Conservation (phyloP, 2,329 filamentous ascomycete species). For the Herpotrichia juniperi region DNA sequence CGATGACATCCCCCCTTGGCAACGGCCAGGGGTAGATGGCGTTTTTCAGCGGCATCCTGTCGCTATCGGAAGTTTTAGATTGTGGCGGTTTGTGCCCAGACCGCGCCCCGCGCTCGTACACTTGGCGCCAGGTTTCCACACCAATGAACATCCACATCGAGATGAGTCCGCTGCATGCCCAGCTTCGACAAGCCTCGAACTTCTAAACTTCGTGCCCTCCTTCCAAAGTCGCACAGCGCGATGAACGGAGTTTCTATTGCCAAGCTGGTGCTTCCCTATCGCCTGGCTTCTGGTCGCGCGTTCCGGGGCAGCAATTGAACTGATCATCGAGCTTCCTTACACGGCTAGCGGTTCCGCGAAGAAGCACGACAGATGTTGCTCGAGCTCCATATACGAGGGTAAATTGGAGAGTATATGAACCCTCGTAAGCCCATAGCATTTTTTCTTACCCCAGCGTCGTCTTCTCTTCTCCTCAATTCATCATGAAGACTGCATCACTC, state of each 20-base stretch:
- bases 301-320: conserved; percentile 1
- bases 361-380: background rate
- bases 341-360: conserved; percentile 6
- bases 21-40: background rate
- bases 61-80: conserved; percentile 8
- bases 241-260: background rate
- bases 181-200: background rate
- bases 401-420: background rate
- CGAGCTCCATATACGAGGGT: background rate
- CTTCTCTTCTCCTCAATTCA: conserved; percentile 1
- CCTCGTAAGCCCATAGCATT: background rate
- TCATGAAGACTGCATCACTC: conserved; percentile 38
- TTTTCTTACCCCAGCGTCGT: background rate
- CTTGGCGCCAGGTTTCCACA: conserved; percentile 29
- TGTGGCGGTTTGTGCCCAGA: conserved; percentile 20
- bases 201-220: conserved; percentile 4
- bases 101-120: conserved; percentile 1
- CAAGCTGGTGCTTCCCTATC: conserved; percentile 10
- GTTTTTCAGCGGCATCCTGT: background rate
- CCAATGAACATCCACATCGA: conserved; percentile 32
- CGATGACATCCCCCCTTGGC: too few species aligned
- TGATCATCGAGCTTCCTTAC: conserved; percentile 8
- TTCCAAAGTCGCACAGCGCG: conserved; percentile 11
- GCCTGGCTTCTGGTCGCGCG: conserved; percentile 5
- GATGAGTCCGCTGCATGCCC: conserved; percentile 4